phyloP scores from a whole-genome alignment of 78 protist genomes.

The slime mould (Dictyostelium discoideum) region DNA sequence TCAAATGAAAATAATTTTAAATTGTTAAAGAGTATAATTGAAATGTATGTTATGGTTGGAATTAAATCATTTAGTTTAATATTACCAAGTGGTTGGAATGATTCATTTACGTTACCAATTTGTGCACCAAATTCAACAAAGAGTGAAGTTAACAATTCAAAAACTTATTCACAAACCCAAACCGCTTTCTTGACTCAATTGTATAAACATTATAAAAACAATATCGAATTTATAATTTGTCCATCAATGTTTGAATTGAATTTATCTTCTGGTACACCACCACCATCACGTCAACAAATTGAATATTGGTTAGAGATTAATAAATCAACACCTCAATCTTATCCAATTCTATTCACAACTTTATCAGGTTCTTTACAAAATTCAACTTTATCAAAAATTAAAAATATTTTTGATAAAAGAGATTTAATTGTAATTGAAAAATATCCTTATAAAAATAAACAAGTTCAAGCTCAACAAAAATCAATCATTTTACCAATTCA shows the following conservation, averaged over 20 bases:
- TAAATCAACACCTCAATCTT: not conserved
- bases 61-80: slow-evolving; percentile 28
- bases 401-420: slow-evolving; percentile 54
- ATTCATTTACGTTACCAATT: slow-evolving; percentile 5
- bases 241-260: slow-evolving; percentile 58
- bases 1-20: not conserved
- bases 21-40: not conserved
- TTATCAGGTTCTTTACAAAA: slow-evolving; percentile 19
- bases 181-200: not conserved
- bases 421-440: slow-evolving; percentile 48
- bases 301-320: slow-evolving; percentile 68
- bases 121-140: slow-evolving; percentile 52
- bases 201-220: not conserved
- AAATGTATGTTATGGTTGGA: not conserved
- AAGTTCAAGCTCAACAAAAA: not conserved
- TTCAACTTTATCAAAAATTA: slow-evolving; percentile 1
- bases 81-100: slow-evolving; percentile 51
- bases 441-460: slow-evolving; percentile 33
- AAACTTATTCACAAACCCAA: slow-evolving; percentile 45
- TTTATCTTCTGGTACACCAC: not conserved
- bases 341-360: slow-evolving; percentile 27
- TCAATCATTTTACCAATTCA: not conserved
- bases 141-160: slow-evolving; percentile 46
- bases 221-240: not conserved
- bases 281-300: slow-evolving; percentile 69